These are phyloP conservation scores for Scutellaria barbata DNA, from an alignment of 257 asterid genomes.

Conservation along the genomic window DNA sequence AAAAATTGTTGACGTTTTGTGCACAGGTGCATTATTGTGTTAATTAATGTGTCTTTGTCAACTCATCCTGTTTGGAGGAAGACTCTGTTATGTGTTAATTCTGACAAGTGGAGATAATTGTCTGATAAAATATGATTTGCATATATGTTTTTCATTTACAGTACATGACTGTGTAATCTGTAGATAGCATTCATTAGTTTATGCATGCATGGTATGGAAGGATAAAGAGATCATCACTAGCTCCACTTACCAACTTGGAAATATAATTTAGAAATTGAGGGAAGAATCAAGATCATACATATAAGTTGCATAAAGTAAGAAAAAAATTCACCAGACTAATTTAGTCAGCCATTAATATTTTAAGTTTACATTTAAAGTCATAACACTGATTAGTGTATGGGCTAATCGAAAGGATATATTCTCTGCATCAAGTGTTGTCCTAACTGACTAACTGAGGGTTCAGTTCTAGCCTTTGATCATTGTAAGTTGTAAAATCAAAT, in stretches of 20 bases:
- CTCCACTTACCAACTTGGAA: constrained; percentile 32
- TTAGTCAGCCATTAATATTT: too few species aligned
- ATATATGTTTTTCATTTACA: too few species aligned
- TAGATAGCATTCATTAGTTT: not conserved
- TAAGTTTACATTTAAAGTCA: too few species aligned
- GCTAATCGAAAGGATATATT: too few species aligned
- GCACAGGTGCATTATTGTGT: constrained; percentile 39
- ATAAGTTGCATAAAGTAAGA: too few species aligned
- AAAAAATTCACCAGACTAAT: too few species aligned
- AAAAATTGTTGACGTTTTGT: not conserved
- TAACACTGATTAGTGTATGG: too few species aligned
- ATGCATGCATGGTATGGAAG: constrained; percentile 29
- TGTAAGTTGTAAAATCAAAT: not conserved
- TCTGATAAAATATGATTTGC: too few species aligned
- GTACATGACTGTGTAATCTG: not conserved
- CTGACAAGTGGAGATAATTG: too few species aligned
- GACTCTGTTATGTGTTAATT: constrained; percentile 7
- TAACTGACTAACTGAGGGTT: not conserved
- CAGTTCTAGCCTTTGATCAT: not conserved
- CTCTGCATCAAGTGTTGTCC: too few species aligned
- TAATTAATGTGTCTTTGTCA: constrained; percentile 50
- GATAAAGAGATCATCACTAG: constrained; percentile 14
- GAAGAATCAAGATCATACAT: too few species aligned
- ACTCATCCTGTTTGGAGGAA: constrained; percentile 36
- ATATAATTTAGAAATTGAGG: constrained; percentile 17